Evolutionary conservation across 2,329 filamentous ascomycete genomes (phyloP), one percentile per base, ranked within the genome.

Genomic region (Ustulina deusta): DNA sequence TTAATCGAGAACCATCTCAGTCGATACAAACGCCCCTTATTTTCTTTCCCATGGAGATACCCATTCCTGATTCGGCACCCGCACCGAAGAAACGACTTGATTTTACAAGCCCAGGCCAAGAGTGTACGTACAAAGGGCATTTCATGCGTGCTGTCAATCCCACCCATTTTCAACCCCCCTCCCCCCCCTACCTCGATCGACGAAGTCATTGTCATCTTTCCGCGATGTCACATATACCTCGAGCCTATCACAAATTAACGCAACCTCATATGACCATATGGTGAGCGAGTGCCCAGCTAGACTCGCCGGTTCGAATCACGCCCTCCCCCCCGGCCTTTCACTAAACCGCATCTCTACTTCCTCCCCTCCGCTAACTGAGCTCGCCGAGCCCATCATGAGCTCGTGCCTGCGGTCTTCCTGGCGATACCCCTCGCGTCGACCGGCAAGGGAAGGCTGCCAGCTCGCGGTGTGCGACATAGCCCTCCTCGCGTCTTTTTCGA

Each of bases 351-450:
- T 78, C 1, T 78, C 79, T 1, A 1, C 20, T 36, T 5, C 25
- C 17, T 25, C 49, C 25, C 13, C 40, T n/a, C 10, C 42, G 2
- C n/a, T 32, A 1, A 29, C 65, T 7, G 46, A 20, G 25, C 44
- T 6, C 20, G 46, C 17, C 13, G 48, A 29, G 54, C 76, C 78
- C 83, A 86, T 84, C 72, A 86, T 84, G 77, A 85, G 73, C 61
- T 78, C 78, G 69, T 82, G 85, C 76, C 86, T 87, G 76, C 82
- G 81, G 74, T 87, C 86, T 77, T 89, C 83, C 40, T 80, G 79
- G 73, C 79, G 83, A 80, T 83, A 89, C 78, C 85, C 86, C 75
- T 84, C 83, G 54, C 63, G 66, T 54, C 84, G 82, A 10, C 83
- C 80, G 71, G 81, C 77, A 61, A 82, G 71, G 20, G 74, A 72